These are phyloP conservation scores for Euphrasia confusa DNA, from an alignment of 257 asterid genomes.

Conservation along the genomic window DNA sequence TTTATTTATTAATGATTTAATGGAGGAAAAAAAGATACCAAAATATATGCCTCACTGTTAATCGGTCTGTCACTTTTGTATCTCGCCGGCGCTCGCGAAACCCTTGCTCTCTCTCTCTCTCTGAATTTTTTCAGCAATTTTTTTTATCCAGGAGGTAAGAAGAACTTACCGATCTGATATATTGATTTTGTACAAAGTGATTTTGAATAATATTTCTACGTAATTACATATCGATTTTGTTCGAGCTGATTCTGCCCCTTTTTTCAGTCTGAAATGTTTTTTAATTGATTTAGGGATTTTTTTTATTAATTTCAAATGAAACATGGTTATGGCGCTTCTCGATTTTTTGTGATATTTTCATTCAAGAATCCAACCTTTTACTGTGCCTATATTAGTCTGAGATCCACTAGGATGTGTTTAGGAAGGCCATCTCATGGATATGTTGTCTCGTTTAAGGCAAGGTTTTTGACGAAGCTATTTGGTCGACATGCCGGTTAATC, in stretches of 20 bases:
- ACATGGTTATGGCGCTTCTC: not conserved
- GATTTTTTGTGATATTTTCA: not conserved
- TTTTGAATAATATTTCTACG: slow-evolving; percentile 2
- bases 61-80: slow-evolving; percentile 15
- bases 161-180: slow-evolving; percentile 22
- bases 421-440: too few relatives aligned
- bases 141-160: slow-evolving; percentile 25
- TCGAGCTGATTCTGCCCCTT: not conserved
- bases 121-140: too few relatives aligned
- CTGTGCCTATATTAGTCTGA: not conserved
- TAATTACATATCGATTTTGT: not conserved
- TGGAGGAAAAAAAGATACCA: not conserved
- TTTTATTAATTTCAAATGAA: not conserved
- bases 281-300: slow-evolving; percentile 3
- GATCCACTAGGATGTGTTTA: too few relatives aligned
- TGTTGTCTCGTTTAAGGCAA: too few relatives aligned
- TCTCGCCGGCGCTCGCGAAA: slow-evolving; percentile 36
- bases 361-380: too few relatives aligned
- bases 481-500: slow-evolving; percentile 12
- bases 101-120: slow-evolving; percentile 31
- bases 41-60: not conserved
- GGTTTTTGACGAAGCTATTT: not conserved
- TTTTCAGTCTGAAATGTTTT: slow-evolving; percentile 16
- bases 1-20: not conserved
- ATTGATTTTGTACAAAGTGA: not conserved